Evolutionary conservation across 805 yeast species (phyloP).

Genomic region (Danielia oregonensis): DNA sequence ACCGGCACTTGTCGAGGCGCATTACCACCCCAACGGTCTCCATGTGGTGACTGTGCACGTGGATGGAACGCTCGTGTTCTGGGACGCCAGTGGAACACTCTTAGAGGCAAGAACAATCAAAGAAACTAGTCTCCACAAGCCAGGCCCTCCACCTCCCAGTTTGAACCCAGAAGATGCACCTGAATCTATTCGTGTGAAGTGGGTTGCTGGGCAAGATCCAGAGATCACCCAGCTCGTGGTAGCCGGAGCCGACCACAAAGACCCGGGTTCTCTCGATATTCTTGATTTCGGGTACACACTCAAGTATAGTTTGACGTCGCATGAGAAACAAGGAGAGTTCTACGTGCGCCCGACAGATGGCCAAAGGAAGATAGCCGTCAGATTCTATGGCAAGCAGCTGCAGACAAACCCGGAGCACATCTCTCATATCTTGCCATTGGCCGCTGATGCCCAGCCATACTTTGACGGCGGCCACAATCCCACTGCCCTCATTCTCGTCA

Average conservation of each 20-base stretch:
- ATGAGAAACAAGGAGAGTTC: conserved; percentile 75
- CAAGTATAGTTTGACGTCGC: conserved; percentile 74
- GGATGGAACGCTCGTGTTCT: conserved; percentile 83
- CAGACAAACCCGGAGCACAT: conserved; percentile 23
- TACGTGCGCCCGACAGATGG: conserved; percentile 58
- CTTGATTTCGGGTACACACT: conserved; percentile 81
- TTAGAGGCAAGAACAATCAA: conserved; percentile 70
- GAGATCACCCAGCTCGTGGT: conserved; percentile 73
- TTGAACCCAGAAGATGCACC: conserved; percentile 1
- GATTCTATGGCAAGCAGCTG: conserved; percentile 18
- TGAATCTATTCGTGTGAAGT: conserved; percentile 39
- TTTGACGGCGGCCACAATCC: conserved; percentile 83
- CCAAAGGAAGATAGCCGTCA: conserved; percentile 25
- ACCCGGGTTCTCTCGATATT: conserved; percentile 34
- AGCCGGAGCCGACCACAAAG: conserved; percentile 57
- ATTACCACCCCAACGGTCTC: conserved; percentile 91
- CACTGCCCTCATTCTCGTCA: conserved; percentile 50
- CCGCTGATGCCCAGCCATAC: conserved; percentile 55
- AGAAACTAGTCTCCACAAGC: conserved; percentile 61
- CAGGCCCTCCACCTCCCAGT: conserved; percentile 32
- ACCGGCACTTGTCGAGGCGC: conserved; percentile 43
- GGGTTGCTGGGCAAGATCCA: conserved; percentile 81
- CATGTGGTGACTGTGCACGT: conserved; percentile 75
- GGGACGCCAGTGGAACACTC: conserved; percentile 83
- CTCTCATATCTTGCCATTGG: conserved; percentile 26